Percentiles rank a stretch among this genome's conserved stretches.
phyloP scores from a whole-genome alignment of 441 rosid species.

The California macrophylla region DNA sequence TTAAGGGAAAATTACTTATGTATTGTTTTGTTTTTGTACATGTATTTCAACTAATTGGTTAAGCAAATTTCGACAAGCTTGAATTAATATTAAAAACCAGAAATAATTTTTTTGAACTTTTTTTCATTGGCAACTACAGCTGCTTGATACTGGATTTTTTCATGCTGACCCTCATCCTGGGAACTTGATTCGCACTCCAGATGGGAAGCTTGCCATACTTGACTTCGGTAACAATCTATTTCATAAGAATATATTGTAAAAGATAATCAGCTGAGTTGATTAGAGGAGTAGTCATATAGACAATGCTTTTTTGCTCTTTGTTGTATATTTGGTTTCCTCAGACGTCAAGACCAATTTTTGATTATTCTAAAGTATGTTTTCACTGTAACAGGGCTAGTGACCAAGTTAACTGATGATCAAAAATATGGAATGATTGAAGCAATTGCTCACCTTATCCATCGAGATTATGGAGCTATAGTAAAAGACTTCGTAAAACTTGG shows the following conservation, averaged over 20 bases:
- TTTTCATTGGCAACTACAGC: slow-evolving; percentile 33
- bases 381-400: slow-evolving; percentile 65
- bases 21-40: background rate
- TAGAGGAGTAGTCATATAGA: slow-evolving; percentile 11
- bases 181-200: slow-evolving; percentile 91
- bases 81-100: background rate
- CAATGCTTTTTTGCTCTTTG: slow-evolving; percentile 1
- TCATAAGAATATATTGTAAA: slow-evolving; percentile 15
- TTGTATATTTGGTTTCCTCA: background rate
- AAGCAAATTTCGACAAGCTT: background rate
- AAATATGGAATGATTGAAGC: slow-evolving; percentile 99
- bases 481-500: slow-evolving; percentile 92
- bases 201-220: slow-evolving; percentile 90
- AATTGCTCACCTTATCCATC: slow-evolving; percentile 88
- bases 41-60: background rate
- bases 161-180: slow-evolving; percentile 99
- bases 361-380: slow-evolving; percentile 19
- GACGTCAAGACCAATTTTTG: slow-evolving; percentile 9
- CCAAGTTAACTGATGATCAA: slow-evolving; percentile 85
- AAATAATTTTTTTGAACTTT: slow-evolving; percentile 3
- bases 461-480: slow-evolving; percentile 82
- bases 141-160: slow-evolving; percentile 95
- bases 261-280: slow-evolving; percentile 10
- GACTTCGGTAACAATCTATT: slow-evolving; percentile 67
- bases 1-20: background rate